These are phyloP conservation scores for Chlorella sp. DNA, from an alignment of 139 green algal species.

Conservation along the genomic window DNA sequence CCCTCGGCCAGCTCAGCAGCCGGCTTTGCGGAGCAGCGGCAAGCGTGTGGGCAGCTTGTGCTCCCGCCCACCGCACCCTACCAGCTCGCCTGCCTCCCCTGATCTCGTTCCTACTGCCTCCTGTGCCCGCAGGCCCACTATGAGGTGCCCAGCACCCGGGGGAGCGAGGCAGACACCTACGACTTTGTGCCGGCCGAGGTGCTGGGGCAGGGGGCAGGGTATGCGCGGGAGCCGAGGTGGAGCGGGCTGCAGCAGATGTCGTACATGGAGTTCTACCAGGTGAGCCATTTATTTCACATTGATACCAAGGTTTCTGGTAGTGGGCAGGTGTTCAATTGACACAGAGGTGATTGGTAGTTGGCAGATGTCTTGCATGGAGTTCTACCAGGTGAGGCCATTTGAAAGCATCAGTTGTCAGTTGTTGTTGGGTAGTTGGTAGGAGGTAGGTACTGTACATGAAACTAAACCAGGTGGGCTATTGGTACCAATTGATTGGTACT, in stretches of 20 bases:
- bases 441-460: too few relatives aligned
- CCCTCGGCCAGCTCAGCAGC: too few relatives aligned
- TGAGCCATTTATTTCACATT: too few relatives aligned
- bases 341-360: too few relatives aligned
- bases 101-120: too few relatives aligned
- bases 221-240: slow-evolving; percentile 73
- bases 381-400: slow-evolving; percentile 52
- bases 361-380: slow-evolving; percentile 66
- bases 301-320: too few relatives aligned
- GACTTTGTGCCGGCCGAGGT: slow-evolving; percentile 54
- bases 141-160: slow-evolving; percentile 31
- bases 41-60: neutral
- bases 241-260: slow-evolving; percentile 61
- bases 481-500: too few relatives aligned
- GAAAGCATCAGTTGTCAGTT: too few relatives aligned
- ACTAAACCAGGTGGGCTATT: too few relatives aligned
- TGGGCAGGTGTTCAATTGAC: too few relatives aligned
- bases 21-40: neutral
- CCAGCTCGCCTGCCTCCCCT: too few relatives aligned
- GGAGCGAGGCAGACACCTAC: neutral
- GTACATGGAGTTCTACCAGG: slow-evolving; percentile 65
- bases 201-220: slow-evolving; percentile 26
- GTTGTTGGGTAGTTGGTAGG: too few relatives aligned
- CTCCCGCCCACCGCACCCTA: neutral
- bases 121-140: slow-evolving; percentile 32